Percentiles rank a stretch among this genome's conserved stretches.
Evolutionary conservation across 2,329 filamentous ascomycete species (phyloP).

Genomic region (Coniochaeta pulveracea): DNA sequence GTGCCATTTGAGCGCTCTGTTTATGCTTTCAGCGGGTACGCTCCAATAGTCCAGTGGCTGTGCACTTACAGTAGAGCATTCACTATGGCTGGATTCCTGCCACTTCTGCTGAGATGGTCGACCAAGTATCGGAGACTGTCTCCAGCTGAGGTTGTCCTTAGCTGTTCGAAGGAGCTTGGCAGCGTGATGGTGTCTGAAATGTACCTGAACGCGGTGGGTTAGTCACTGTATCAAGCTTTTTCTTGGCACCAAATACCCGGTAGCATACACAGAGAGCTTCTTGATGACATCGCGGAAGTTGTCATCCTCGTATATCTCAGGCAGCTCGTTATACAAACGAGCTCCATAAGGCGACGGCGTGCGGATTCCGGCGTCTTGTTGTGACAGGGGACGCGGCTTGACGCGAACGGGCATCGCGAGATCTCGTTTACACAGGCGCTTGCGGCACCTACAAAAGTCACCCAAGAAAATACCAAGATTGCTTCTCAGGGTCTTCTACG

Average conservation of each 20-base stretch:
- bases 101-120: conserved; percentile 48
- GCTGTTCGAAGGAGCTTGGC: conserved; percentile 63
- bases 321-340: conserved; percentile 27
- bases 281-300: conserved; percentile 53
- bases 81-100: conserved; percentile 59
- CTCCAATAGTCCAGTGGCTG: conserved; percentile 3
- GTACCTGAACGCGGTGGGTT: conserved; percentile 32
- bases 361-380: conserved; percentile 15
- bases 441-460: not conserved
- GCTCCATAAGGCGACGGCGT: conserved; percentile 22
- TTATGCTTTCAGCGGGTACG: no score
- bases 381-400: conserved; percentile 21
- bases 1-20: conserved; percentile 66
- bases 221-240: not conserved
- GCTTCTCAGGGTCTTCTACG: not conserved
- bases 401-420: conserved; percentile 26
- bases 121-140: conserved; percentile 47
- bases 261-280: conserved; percentile 47
- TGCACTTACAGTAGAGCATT: conserved; percentile 58
- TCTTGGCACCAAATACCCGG: not conserved
- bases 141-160: conserved; percentile 54
- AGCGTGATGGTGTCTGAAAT: conserved; percentile 50
- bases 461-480: not conserved
- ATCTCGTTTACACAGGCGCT: not conserved
- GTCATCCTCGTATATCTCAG: conserved; percentile 46